phyloP scores from a whole-genome alignment of 2,329 filamentous ascomycete species.

The Cyanodermella asteris region DNA sequence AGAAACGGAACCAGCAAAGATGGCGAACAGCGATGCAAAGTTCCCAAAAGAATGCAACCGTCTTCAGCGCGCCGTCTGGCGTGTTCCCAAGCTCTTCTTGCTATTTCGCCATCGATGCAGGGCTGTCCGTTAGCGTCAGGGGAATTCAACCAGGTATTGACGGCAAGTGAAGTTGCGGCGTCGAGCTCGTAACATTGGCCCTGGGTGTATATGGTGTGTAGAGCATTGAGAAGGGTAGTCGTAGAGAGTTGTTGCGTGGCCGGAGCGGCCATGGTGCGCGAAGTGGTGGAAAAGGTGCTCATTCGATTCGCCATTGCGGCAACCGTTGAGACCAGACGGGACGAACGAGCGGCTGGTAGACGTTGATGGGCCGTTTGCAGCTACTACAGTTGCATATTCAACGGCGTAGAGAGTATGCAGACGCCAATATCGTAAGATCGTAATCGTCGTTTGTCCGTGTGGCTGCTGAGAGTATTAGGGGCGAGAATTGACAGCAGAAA shows the following conservation, averaged over 20 bases:
- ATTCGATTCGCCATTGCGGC: no score
- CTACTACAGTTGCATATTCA: no score
- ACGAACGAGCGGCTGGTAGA: no score
- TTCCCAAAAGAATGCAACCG: conserved; percentile 73
- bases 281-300: conserved; percentile 39
- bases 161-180: conserved; percentile 71
- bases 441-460: no score
- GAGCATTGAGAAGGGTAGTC: conserved; percentile 73
- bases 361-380: no score
- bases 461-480: no score
- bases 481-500: no score
- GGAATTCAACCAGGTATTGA: conserved; percentile 88
- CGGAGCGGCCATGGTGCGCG: conserved; percentile 37
- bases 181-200: conserved; percentile 71
- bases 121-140: no score
- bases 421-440: no score
- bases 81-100: conserved; percentile 82
- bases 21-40: conserved; percentile 70
- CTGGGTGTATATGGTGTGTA: conserved; percentile 73
- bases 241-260: conserved; percentile 69
- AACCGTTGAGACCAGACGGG: no score
- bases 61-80: conserved; percentile 85
- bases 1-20: conserved; percentile 68
- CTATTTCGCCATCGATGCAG: conserved; percentile 50
- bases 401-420: no score